phyloP scores from a whole-genome alignment of 2,329 filamentous ascomycete species.

The Scytalidium sp. region DNA sequence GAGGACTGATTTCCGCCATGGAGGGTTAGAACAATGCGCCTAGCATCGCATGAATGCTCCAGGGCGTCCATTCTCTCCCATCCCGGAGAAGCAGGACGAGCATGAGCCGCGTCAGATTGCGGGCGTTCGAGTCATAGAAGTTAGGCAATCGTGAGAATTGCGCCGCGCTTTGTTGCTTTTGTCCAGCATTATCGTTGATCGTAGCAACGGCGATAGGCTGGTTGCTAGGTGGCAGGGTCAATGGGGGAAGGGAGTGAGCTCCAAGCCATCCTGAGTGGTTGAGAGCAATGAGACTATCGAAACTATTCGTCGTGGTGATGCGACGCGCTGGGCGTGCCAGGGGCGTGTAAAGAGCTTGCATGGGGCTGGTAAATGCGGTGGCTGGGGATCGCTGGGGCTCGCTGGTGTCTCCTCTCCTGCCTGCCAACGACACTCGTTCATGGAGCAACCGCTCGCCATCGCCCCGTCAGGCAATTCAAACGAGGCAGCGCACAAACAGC shows the following conservation, averaged over 20 bases:
- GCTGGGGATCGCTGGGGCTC: not conserved
- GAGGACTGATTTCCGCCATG: not conserved
- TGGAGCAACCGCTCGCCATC: not conserved
- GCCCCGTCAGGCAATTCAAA: not conserved
- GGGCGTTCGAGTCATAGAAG: not conserved
- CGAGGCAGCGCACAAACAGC: not conserved
- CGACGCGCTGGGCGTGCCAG: conserved; percentile 12
- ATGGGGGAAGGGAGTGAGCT: not conserved
- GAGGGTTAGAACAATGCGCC: not conserved
- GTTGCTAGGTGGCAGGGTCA: conserved; percentile 1
- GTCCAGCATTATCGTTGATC: conserved; percentile 9
- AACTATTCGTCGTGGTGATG: not conserved
- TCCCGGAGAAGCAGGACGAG: not conserved
- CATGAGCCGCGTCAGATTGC: not conserved
- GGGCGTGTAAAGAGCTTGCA: conserved; percentile 13
- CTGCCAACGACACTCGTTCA: not conserved
- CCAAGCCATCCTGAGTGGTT: not conserved
- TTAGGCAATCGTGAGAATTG: not conserved
- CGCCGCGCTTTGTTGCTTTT: conserved; percentile 4
- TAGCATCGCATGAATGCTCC: not conserved
- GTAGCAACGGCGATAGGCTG: conserved; percentile 6
- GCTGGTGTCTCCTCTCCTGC: not conserved
- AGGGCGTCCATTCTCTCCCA: not conserved
- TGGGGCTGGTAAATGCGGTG: conserved; percentile 8
- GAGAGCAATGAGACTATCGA: not conserved